Base-by-base conservation (phyloP, 2,329 filamentous ascomycete species). In the Lecanicillium sp. region DNA sequence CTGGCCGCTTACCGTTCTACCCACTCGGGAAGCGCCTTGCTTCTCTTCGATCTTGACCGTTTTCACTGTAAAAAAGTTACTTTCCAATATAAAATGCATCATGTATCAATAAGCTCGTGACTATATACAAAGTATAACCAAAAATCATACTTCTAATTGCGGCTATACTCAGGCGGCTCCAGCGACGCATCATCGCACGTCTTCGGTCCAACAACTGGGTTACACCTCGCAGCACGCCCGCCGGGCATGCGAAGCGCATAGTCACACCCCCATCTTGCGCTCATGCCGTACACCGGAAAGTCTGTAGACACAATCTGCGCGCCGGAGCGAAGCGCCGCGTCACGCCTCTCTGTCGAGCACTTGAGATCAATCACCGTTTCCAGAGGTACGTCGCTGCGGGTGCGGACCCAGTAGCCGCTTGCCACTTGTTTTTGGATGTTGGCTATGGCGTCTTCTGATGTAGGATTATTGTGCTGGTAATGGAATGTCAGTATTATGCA, bases 241-340 rank as follows among this genome's bases (percentile, higher is more conserved):
- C 42, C 47, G 2, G 36, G 42, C 18, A 58, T 11, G 32, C 46
- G 39, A 29, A 48, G 47, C 2, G 51, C 50, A 46, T 70, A 72
- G 42, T 71, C 68, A 44, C 63, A 64, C 14, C 59, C 60, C 60
- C 65, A 72, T 19, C 68, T 55, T 33, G 60, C 55, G 32, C 59
- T 62, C 65, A 68, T 64, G 1, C 69, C 68, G 44, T 63, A 66
- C 2, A 48, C 56, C 6, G 67, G 67, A 39, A 62, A 72, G 45
- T 72, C 69, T 1, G 67, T 71, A 22, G 62, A 67, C 2, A 72
- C 65, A 40, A 72, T 56, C 46, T 72, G 69, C 18, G 69, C 69
- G 6, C 67, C 69, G 33, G 66, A 70, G 33, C 54, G 42, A 29
- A 69, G 61, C 2, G 68, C 68, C 10, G 46, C 44, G 2, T 67